Conservation (phyloP, 1,139 yeast species). For the Candida sojae region DNA sequence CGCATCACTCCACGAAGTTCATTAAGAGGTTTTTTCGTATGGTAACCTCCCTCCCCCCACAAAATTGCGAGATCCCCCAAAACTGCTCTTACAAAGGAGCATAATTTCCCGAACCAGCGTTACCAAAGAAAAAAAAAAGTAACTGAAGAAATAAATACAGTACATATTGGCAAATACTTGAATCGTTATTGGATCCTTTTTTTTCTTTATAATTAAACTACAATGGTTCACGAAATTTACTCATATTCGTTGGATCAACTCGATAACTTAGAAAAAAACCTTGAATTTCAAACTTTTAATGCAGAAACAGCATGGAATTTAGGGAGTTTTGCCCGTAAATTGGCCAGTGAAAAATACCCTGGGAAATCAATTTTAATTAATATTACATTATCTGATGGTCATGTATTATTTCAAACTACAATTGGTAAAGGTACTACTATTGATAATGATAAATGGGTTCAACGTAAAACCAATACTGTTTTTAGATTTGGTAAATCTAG, state of each 20-base stretch:
- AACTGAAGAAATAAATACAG: no score
- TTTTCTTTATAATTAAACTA: background rate
- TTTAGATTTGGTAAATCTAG: conserved; percentile 55
- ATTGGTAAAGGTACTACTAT: conserved; percentile 41
- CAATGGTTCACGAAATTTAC: conserved; percentile 17
- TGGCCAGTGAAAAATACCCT: conserved; percentile 23
- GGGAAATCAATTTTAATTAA: conserved; percentile 49
- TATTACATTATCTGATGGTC: conserved; percentile 51
- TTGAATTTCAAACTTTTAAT: conserved; percentile 23
- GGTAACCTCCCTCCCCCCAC: no score
- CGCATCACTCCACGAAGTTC: no score
- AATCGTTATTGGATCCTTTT: background rate
- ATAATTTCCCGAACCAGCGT: no score
- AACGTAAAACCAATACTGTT: conserved; percentile 54
- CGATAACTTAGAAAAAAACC: conserved; percentile 18
- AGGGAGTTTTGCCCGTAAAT: conserved; percentile 34
- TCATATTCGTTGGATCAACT: conserved; percentile 15
- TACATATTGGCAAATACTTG: no score
- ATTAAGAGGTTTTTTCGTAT: no score
- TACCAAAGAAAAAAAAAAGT: no score
- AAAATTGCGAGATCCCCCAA: no score
- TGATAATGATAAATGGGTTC: conserved; percentile 64
- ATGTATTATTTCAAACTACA: conserved; percentile 52
- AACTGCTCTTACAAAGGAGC: no score
- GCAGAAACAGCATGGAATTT: conserved; percentile 38